Percentiles rank a stretch among this genome's conserved stretches.
These are phyloP conservation scores for Hypoxylon crocopeplum DNA, from an alignment of 495 filamentous ascomycete species.

Conservation along the genomic window DNA sequence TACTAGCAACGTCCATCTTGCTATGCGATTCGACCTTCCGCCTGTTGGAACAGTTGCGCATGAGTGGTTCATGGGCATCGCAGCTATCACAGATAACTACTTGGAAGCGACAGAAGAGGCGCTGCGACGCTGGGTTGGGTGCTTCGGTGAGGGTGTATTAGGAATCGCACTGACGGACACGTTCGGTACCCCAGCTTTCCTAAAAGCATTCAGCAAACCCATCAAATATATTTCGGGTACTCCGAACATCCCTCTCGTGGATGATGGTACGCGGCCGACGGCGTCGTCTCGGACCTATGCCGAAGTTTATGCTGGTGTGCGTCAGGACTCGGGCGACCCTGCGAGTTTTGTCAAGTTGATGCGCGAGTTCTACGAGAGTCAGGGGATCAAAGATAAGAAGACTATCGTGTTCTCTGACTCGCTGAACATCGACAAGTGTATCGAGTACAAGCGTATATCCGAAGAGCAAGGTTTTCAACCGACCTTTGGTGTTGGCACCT, in stretches of 20 bases:
- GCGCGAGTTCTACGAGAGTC: conserved; percentile 81
- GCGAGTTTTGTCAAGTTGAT: conserved; percentile 80
- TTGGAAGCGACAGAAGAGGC: conserved; percentile 80
- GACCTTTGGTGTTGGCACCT: conserved; percentile 92
- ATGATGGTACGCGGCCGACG: conserved; percentile 15
- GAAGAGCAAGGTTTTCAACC: conserved; percentile 82
- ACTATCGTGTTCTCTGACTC: conserved; percentile 98
- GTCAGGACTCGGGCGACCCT: conserved; percentile 95
- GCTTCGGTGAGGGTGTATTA: conserved; percentile 90
- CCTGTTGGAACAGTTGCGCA: conserved; percentile 95
- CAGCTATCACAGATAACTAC: conserved; percentile 89
- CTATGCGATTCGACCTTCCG: conserved; percentile 82
- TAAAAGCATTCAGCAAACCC: conserved; percentile 79
- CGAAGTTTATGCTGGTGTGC: conserved; percentile 82
- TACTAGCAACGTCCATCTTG: conserved; percentile 96
- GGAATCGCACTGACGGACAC: conserved; percentile 97
- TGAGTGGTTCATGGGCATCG: conserved; percentile 99
- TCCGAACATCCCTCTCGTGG: conserved; percentile 6
- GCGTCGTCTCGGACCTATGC: conserved; percentile 69
- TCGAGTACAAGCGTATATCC: conserved; percentile 84
- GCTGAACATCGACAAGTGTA: conserved; percentile 85
- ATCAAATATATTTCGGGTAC: conserved; percentile 41
- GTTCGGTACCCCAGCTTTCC: conserved; percentile 90
- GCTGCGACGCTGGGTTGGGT: conserved; percentile 84
- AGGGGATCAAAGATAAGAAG: conserved; percentile 81